Base-by-base conservation (phyloP, 371 early-diverging fungal species). In the Rhizopus delemar region DNA sequence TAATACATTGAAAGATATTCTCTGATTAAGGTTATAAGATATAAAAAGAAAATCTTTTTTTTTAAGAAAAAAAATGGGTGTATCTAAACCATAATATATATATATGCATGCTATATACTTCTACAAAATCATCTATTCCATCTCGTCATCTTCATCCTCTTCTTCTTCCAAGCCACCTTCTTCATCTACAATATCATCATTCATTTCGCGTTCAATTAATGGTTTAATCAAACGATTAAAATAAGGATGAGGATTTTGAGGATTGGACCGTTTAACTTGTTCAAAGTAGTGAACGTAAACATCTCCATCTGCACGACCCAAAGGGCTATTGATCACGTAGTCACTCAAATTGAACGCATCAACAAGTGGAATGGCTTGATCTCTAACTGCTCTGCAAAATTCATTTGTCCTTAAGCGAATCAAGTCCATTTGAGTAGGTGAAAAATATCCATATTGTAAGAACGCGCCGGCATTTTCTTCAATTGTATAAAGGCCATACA, bases 291-390 rank as follows among this genome's bases (percentile, higher is more conserved):
- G 83, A 52, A 87, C 90, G 70, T 94, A 94, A 8, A 91, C 84
- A 68, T 95, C 87, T 62, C 96, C 96, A 59, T 95, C 95, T 56
- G 81, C 85, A 45, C 89, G 84, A 31, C 96, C 96, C 12, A 96
- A 71, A 28, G 95, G 94, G 53, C 93, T 92, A 81, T 94, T 93
- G 72, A 96, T 70, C 36, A 93, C 84, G 69, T 87, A 94, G 73
- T 96, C 96, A 22, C 89, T 74, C 73, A 88, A 86, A 68, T 88
- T 90, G 76, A 94, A 95, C 29, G 94, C 76, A 62, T 95, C 96
- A 16, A 92, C 91, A 46, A 96, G 77, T 8, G 91, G 86, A 66
- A 95, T 89, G 49, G 92, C 90, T 64, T 93, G 87, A 34, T 86
- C 81, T 38, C 95, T 86, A 5, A 94, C 84, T 39, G 75, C 77